These are phyloP conservation scores for Pachysandra terminalis DNA, from an alignment of 164 flowering plant genomes.

Conservation along the genomic window DNA sequence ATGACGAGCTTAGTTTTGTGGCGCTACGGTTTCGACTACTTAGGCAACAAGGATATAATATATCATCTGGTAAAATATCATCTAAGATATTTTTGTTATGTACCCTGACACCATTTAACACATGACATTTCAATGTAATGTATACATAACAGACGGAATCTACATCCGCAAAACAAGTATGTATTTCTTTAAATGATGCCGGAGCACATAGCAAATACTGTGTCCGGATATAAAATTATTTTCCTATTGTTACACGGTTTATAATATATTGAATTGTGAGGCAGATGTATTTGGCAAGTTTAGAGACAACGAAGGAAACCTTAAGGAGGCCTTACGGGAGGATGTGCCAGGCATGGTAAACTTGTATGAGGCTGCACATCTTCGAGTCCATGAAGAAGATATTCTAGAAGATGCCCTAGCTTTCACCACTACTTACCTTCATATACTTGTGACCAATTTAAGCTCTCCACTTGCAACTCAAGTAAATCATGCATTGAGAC, in stretches of 20 bases:
- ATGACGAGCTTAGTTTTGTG: not conserved
- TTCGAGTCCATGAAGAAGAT: conserved; percentile 18
- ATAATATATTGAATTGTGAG: not conserved
- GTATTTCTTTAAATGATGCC: too few relatives aligned
- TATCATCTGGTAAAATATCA: not conserved
- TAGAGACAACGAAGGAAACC: not conserved
- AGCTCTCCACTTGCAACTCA: conserved; percentile 8
- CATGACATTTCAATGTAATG: too few relatives aligned
- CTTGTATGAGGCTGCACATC: conserved; percentile 15
- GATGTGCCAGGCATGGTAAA: not conserved
- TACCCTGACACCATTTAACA: too few relatives aligned
- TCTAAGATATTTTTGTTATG: not conserved
- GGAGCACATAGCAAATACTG: too few relatives aligned
- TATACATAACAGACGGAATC: too few relatives aligned
- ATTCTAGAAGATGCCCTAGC: conserved; percentile 22
- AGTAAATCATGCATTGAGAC: conserved; percentile 8
- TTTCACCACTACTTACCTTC: conserved; percentile 11
- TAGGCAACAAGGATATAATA: not conserved
- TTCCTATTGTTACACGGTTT: too few relatives aligned
- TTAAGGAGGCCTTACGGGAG: not conserved
- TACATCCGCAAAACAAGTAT: too few relatives aligned
- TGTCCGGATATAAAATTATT: too few relatives aligned
- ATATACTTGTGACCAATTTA: not conserved
- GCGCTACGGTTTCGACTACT: not conserved
- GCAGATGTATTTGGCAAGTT: not conserved